Conservation (phyloP, 495 filamentous ascomycete species). For the Barbatosphaeria neglecta region DNA sequence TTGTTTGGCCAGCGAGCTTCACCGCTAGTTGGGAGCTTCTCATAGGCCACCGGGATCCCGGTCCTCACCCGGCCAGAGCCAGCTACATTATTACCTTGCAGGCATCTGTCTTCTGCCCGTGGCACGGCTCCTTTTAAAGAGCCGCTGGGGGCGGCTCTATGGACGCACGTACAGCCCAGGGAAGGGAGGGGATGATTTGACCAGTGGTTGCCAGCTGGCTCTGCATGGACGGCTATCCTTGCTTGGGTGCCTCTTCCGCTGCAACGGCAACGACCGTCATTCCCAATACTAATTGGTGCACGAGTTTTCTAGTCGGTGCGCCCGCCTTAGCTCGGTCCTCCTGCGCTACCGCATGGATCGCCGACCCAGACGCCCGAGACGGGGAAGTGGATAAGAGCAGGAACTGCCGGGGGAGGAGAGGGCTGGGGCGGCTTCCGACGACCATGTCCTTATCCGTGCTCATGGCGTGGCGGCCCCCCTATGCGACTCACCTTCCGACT, state of each 20-base stretch:
- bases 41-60: not conserved
- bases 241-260: not conserved
- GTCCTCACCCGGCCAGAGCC: too few species aligned
- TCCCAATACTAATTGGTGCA: not conserved
- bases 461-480: not conserved
- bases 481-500: not conserved
- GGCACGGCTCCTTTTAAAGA: not conserved
- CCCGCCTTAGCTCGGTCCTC: not conserved
- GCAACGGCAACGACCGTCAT: not conserved
- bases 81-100: too few species aligned
- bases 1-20: too few species aligned
- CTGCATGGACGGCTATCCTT: not conserved
- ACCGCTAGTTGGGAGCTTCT: not conserved
- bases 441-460: not conserved
- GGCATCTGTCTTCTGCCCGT: not conserved
- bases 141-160: not conserved
- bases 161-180: not conserved
- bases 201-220: not conserved
- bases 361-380: too few species aligned
- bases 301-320: not conserved
- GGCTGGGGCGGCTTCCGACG: not conserved
- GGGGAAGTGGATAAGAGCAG: not conserved
- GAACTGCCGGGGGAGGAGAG: too few species aligned
- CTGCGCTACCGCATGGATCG: not conserved
- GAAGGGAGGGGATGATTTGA: not conserved